A percentile compares a stretch with the other conserved stretches of the same genome.
These are phyloP conservation scores for Thraustochytrium striatum DNA, from an alignment of 352 stramenopile species.

Conservation along the genomic window DNA sequence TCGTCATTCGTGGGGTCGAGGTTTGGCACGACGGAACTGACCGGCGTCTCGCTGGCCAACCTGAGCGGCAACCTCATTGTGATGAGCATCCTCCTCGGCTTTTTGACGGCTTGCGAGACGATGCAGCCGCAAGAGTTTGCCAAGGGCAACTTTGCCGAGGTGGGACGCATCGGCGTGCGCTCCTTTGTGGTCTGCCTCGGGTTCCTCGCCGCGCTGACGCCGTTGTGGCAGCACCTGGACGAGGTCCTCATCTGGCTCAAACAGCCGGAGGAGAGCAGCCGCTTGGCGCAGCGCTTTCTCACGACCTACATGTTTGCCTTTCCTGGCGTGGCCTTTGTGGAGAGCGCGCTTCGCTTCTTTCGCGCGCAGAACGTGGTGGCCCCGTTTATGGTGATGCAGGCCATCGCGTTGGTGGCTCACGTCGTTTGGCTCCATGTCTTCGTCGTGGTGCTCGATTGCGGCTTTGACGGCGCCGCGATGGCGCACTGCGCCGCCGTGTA, in stretches of 20 bases:
- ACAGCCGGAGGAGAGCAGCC: conserved; percentile 2
- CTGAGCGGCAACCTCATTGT: conserved; percentile 43
- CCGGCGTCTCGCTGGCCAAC: conserved; percentile 26
- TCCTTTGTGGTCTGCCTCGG: conserved; percentile 26
- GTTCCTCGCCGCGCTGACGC: neutral
- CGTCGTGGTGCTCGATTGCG: conserved; percentile 11
- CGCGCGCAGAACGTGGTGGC: conserved; percentile 41
- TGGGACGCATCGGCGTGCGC: conserved; percentile 7
- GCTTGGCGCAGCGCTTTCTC: conserved; percentile 3
- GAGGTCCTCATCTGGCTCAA: neutral
- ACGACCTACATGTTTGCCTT: conserved; percentile 26
- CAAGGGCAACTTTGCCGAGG: conserved; percentile 13
- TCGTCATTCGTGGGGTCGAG: conserved; percentile 15
- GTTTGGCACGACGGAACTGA: conserved; percentile 33
- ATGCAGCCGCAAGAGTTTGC: conserved; percentile 28
- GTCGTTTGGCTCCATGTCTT: conserved; percentile 31
- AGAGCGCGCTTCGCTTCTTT: conserved; percentile 36
- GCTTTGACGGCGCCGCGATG: conserved; percentile 33
- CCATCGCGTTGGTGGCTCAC: neutral
- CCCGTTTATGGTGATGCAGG: conserved; percentile 16
- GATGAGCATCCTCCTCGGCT: conserved; percentile 24
- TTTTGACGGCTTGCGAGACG: conserved; percentile 33
- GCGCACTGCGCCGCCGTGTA: conserved; percentile 21
- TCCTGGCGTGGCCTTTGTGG: conserved; percentile 12
- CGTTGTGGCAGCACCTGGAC: conserved; percentile 8